Percentiles rank a stretch among this genome's conserved stretches.
Conservation (phyloP, 2,329 filamentous ascomycete species). For the Cadophora sp. region DNA sequence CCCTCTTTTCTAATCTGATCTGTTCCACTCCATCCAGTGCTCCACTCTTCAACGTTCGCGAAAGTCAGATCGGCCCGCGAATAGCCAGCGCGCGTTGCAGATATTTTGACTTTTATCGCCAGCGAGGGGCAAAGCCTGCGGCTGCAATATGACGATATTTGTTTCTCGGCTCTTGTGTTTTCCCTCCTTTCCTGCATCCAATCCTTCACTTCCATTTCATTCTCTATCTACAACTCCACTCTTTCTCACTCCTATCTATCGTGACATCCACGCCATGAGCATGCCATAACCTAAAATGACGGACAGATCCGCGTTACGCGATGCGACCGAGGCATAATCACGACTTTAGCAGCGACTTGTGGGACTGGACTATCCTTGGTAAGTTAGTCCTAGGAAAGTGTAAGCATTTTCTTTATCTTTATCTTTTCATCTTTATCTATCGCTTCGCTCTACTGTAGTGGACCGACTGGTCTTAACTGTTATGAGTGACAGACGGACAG, state of each 20-base stretch:
- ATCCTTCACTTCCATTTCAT: neutral
- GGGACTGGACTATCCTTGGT: neutral
- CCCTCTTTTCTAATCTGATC: neutral
- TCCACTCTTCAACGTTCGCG: neutral
- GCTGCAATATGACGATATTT: neutral
- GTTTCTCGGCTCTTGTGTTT: neutral
- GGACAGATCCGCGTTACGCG: conserved; percentile 17
- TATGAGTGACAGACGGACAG: neutral
- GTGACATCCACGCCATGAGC: neutral
- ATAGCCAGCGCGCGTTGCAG: neutral
- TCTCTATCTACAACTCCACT: conserved; percentile 3
- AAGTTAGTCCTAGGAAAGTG: neutral
- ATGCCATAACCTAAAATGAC: conserved; percentile 1
- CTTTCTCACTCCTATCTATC: neutral
- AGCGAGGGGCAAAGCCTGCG: neutral
- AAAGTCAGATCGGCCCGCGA: neutral
- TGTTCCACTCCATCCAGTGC: neutral
- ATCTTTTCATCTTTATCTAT: conserved; percentile 3
- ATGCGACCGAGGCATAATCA: conserved; percentile 3
- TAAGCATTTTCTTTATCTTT: conserved; percentile 4
- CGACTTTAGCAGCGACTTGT: neutral
- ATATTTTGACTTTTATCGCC: neutral
- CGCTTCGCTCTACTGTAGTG: neutral
- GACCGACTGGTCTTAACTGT: conserved; percentile 1
- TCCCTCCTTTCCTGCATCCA: neutral